phyloP scores from a whole-genome alignment of 495 filamentous ascomycete genomes.

The Hyaloscypha hepaticicola region DNA sequence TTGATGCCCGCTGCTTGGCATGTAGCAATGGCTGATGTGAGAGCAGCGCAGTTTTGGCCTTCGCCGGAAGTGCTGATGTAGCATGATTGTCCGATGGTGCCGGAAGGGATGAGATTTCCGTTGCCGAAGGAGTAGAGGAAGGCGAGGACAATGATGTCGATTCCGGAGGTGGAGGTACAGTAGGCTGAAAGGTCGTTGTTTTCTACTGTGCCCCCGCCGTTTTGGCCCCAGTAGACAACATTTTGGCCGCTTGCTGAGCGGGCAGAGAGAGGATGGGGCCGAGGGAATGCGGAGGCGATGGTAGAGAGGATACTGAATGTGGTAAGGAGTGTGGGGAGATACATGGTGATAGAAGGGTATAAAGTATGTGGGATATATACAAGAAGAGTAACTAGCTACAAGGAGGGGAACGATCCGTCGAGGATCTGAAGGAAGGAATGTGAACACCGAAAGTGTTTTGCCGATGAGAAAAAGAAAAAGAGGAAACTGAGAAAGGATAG shows the following conservation, averaged over 20 bases:
- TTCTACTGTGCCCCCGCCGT: slow-evolving; percentile 41
- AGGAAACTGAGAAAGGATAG: slow-evolving; percentile 18
- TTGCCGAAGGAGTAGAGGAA: slow-evolving; percentile 49
- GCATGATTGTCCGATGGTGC: slow-evolving; percentile 42
- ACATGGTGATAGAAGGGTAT: slow-evolving; percentile 32
- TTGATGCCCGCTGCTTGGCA: slow-evolving; percentile 47
- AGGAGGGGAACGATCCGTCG: slow-evolving; percentile 21
- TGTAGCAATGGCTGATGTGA: slow-evolving; percentile 45
- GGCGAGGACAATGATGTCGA: slow-evolving; percentile 52
- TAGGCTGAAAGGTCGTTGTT: slow-evolving; percentile 45
- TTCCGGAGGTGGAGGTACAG: slow-evolving; percentile 38
- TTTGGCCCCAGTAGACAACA: slow-evolving; percentile 48
- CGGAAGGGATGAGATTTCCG: slow-evolving; percentile 36
- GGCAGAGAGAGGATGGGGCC: slow-evolving; percentile 26
- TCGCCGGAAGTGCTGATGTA: slow-evolving; percentile 34
- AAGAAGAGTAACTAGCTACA: slow-evolving; percentile 30
- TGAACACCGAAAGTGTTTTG: slow-evolving; percentile 13
- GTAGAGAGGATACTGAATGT: slow-evolving; percentile 35
- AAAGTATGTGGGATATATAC: slow-evolving; percentile 26
- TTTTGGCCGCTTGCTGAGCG: slow-evolving; percentile 35
- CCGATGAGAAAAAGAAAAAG: slow-evolving; percentile 20
- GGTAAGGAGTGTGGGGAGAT: slow-evolving; percentile 31
- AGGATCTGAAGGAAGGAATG: slow-evolving; percentile 13
- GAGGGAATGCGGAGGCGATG: slow-evolving; percentile 33
- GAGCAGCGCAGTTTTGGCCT: slow-evolving; percentile 43